These are phyloP conservation scores for Reticulascus tulasneorum DNA, from an alignment of 2,329 filamentous ascomycete species.

Conservation along the genomic window DNA sequence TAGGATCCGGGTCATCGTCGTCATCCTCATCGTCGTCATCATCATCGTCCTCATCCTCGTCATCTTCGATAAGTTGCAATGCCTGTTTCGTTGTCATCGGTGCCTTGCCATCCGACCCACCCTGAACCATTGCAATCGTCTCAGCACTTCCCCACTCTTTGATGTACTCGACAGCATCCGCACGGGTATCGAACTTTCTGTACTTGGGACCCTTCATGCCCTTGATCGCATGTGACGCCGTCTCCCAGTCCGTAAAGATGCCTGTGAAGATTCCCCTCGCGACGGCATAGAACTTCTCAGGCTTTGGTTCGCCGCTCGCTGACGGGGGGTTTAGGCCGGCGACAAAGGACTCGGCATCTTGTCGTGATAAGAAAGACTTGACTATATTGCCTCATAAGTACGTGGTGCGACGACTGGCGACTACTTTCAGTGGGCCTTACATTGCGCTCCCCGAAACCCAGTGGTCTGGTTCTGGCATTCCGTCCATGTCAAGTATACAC, in stretches of 20 bases:
- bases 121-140: slow-evolving; percentile 28
- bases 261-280: slow-evolving; percentile 55
- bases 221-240: slow-evolving; percentile 68
- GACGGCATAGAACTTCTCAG: slow-evolving; percentile 55
- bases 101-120: slow-evolving; percentile 6
- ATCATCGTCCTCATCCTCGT: slow-evolving; percentile 20
- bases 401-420: too few relatives aligned
- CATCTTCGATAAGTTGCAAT: slow-evolving; percentile 13
- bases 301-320: slow-evolving; percentile 33
- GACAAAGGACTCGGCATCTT: slow-evolving; percentile 77
- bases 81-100: slow-evolving; percentile 3
- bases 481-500: slow-evolving; percentile 59
- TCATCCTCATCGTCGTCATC: slow-evolving; percentile 19
- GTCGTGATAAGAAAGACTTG: slow-evolving; percentile 70
- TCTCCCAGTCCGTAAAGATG: slow-evolving; percentile 62
- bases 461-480: slow-evolving; percentile 58
- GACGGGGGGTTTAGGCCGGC: slow-evolving; percentile 51
- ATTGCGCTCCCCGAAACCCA: slow-evolving; percentile 61
- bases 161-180: slow-evolving; percentile 78
- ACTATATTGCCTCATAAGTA: too few relatives aligned
- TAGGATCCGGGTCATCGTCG: slow-evolving; percentile 18
- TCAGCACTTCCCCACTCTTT: slow-evolving; percentile 39
- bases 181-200: slow-evolving; percentile 63
- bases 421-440: slow-evolving; percentile 51
- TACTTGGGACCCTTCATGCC: slow-evolving; percentile 68